Evolutionary conservation across 2,329 filamentous ascomycete species (phyloP).

Genomic region (Didymella lethalis): DNA sequence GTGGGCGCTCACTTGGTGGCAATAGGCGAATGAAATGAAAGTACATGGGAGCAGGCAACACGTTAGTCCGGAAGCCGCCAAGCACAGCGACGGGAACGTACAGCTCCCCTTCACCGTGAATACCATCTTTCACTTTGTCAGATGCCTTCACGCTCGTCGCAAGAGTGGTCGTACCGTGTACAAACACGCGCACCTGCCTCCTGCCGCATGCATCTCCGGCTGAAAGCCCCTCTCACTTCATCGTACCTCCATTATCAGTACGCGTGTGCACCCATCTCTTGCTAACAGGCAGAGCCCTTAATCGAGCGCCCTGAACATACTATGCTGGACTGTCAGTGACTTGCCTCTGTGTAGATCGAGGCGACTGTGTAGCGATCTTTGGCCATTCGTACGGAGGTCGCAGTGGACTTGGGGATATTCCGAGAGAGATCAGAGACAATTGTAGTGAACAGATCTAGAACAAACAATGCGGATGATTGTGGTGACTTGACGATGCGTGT

Average conservation of each 20-base stretch:
- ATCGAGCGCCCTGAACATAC: not conserved
- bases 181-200: not conserved
- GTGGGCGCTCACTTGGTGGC: not conserved
- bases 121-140: not conserved
- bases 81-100: conserved; percentile 10
- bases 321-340: not conserved
- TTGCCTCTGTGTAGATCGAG: not conserved
- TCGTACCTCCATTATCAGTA: not conserved
- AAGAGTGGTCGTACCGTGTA: not conserved
- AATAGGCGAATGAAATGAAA: conserved; percentile 10
- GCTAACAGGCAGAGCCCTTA: not conserved
- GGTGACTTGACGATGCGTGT: not conserved
- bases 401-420: not conserved
- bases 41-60: conserved; percentile 3
- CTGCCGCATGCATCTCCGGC: not conserved
- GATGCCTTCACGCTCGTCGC: not conserved
- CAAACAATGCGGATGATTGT: not conserved
- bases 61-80: conserved; percentile 12
- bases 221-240: not conserved
- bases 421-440: not conserved
- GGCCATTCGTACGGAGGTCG: not conserved
- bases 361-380: too few species aligned
- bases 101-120: conserved; percentile 13
- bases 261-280: not conserved
- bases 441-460: too few species aligned